Percentiles rank a stretch among this genome's conserved stretches.
Conservation (phyloP, 2,329 filamentous ascomycete species). For the Hypoxylon sp. region DNA sequence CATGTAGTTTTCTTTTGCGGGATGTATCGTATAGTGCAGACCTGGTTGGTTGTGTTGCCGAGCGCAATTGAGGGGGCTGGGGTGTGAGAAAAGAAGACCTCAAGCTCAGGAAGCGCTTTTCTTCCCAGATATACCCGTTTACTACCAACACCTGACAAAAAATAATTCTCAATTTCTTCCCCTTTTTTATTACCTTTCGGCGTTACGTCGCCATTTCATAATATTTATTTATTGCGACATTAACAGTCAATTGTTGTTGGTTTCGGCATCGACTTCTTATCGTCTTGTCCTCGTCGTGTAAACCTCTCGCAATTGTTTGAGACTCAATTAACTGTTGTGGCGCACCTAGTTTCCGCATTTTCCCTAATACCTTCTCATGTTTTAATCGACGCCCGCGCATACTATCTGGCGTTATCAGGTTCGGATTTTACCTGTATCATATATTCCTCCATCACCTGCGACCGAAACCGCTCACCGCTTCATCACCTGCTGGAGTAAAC, state of each 20-base stretch:
- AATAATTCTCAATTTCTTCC: slow-evolving; percentile 16
- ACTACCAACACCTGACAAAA: slow-evolving; percentile 31
- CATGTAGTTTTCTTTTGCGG: slow-evolving; percentile 7
- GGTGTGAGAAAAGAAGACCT: slow-evolving; percentile 24
- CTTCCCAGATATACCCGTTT: slow-evolving; percentile 31
- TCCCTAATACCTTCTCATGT: slow-evolving; percentile 28
- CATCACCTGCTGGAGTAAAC: slow-evolving; percentile 33
- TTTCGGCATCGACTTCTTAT: slow-evolving; percentile 9
- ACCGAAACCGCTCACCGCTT: slow-evolving; percentile 38
- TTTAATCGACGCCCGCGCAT: slow-evolving; percentile 26
- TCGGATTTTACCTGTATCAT: slow-evolving; percentile 23
- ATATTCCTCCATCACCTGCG: slow-evolving; percentile 20
- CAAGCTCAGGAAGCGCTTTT: slow-evolving; percentile 5
- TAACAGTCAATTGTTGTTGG: slow-evolving; percentile 24
- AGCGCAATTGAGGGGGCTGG: slow-evolving; percentile 48
- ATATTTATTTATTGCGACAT: slow-evolving; percentile 27
- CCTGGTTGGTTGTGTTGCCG: slow-evolving; percentile 38
- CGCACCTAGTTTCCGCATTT: slow-evolving; percentile 23
- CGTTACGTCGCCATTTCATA: slow-evolving; percentile 17
- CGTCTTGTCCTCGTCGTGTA: slow-evolving; percentile 6
- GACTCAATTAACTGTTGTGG: slow-evolving; percentile 30
- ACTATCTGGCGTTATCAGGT: slow-evolving; percentile 24
- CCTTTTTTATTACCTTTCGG: slow-evolving; percentile 14
- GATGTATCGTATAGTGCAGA: slow-evolving; percentile 30
- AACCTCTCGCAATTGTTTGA: slow-evolving; percentile 26